These are phyloP conservation scores for Ophiostoma himal-ulmi DNA, from an alignment of 2,329 filamentous ascomycete species.

Conservation along the genomic window DNA sequence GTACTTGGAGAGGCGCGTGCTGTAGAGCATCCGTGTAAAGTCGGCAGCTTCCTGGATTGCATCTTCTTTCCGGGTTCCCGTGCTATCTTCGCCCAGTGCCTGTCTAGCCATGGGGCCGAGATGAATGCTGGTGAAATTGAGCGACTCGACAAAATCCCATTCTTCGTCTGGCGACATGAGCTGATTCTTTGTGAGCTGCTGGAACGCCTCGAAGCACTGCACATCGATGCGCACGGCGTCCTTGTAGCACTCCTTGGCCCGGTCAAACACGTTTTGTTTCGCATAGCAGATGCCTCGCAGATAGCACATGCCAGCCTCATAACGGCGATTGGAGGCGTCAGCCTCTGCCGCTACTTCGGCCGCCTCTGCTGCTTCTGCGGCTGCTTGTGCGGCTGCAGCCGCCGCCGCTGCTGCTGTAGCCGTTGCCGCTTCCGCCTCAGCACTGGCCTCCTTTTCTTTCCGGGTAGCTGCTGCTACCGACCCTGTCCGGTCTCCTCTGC, in stretches of 20 bases:
- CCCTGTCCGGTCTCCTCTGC: slow-evolving; percentile 19
- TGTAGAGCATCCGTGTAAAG: slow-evolving; percentile 95
- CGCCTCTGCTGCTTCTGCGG: slow-evolving; percentile 17
- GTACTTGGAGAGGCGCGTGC: slow-evolving; percentile 91
- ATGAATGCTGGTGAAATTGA: slow-evolving; percentile 81
- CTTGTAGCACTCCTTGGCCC: slow-evolving; percentile 97
- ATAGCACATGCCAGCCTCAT: slow-evolving; percentile 97
- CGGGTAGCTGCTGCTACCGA: slow-evolving; percentile 36
- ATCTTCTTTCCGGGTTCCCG: slow-evolving; percentile 19
- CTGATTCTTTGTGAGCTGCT: slow-evolving; percentile 94
- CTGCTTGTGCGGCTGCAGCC: slow-evolving; percentile 16
- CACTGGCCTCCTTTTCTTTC: slow-evolving; percentile 18
- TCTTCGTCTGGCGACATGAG: slow-evolving; percentile 86
- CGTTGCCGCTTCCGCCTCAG: slow-evolving; percentile 13
- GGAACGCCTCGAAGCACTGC: slow-evolving; percentile 96
- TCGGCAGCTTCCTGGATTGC: slow-evolving; percentile 77
- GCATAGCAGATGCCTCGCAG: slow-evolving; percentile 89
- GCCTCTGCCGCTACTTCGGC: slow-evolving; percentile 22
- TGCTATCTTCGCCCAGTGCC: slow-evolving; percentile 41
- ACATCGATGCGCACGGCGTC: slow-evolving; percentile 94
- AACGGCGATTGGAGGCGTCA: slow-evolving; percentile 58
- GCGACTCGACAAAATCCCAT: slow-evolving; percentile 77
- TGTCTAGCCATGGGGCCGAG: slow-evolving; percentile 49
- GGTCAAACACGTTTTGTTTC: slow-evolving; percentile 94
- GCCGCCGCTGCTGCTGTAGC: slow-evolving; percentile 15